Base-by-base conservation (phyloP, 768 basidiomycete genomes). In the Trametes punicea region DNA sequence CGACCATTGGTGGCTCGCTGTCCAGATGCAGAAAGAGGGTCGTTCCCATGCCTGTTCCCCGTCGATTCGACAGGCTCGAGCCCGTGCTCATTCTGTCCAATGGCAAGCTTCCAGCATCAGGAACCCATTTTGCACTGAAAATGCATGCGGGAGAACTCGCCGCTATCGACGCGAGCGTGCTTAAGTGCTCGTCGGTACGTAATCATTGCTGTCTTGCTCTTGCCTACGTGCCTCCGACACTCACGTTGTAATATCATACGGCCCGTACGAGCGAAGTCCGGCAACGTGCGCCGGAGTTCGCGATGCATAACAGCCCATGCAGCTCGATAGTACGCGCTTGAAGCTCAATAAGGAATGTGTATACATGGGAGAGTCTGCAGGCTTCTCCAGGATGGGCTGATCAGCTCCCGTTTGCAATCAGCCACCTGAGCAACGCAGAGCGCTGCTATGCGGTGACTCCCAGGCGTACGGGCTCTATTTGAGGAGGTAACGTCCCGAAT, bases 11-110 rank as follows among this genome's bases (percentile, higher is more conserved):
- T 39, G 11, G 23, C 50, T 26, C 50, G 50, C 40, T 21, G 40
- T 29, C 54, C 25, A 31, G 20, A 31, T 31, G 46, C 21, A n/a
- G 48, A 57, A 57, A 26, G 48, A 38, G 56, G 56, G 49, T 51
- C 29, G 25, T 51, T 51, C 56, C 49, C 48, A 45, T 46, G 42
- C 36, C 49, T 20, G 44, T 46, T 51, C 36, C 27, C 56, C 56
- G 36, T 51, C 56, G 49, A 51, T 57, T 26, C 20, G 26, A 33
- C 34, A 30, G 26, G 51, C 16, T 31, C 29, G 20, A 44, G 40
- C 15, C 15, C n/a, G 33, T 20, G n/a, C 7, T 11, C 39, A 13
- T 20, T 27, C 21, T 8, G n/a, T 3, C 51, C 51, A 38, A 44
- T 53, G n/a, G 34, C 27, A 7, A 31, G 21, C 15, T 30, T 30